phyloP scores from a whole-genome alignment of 768 basidiomycete species.

The Leccinum broughii region DNA sequence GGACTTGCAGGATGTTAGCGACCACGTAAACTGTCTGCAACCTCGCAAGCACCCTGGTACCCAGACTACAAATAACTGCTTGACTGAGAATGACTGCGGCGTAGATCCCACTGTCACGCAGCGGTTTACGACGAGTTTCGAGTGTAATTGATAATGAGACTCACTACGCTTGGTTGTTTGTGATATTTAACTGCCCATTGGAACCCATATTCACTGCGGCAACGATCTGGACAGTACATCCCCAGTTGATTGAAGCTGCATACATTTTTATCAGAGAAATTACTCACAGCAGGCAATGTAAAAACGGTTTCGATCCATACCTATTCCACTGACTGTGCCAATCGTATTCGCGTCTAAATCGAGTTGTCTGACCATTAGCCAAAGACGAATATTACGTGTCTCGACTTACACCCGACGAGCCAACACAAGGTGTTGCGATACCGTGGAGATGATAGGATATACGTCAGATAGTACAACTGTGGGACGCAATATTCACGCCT shows the following conservation, averaged over 20 bases:
- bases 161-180: too few relatives aligned
- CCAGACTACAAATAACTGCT: too few relatives aligned
- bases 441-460: constrained; percentile 50
- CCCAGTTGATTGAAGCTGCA: constrained; percentile 63
- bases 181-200: too few relatives aligned
- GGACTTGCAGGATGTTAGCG: too few relatives aligned
- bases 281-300: neutral
- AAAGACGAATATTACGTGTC: neutral
- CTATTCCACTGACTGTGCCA: constrained; percentile 44
- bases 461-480: constrained; percentile 66
- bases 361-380: neutral
- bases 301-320: constrained; percentile 7
- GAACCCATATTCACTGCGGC: constrained; percentile 62
- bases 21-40: too few relatives aligned
- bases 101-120: too few relatives aligned
- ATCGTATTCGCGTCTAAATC: constrained; percentile 48
- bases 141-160: too few relatives aligned
- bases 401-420: constrained; percentile 60
- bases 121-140: too few relatives aligned
- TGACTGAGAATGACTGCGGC: too few relatives aligned
- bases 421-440: constrained; percentile 62
- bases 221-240: constrained; percentile 59
- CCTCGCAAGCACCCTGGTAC: too few relatives aligned
- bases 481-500: neutral
- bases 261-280: neutral